These are phyloP conservation scores for Actinomucor elegans DNA, from an alignment of 371 early-diverging fungal species.

Conservation along the genomic window DNA sequence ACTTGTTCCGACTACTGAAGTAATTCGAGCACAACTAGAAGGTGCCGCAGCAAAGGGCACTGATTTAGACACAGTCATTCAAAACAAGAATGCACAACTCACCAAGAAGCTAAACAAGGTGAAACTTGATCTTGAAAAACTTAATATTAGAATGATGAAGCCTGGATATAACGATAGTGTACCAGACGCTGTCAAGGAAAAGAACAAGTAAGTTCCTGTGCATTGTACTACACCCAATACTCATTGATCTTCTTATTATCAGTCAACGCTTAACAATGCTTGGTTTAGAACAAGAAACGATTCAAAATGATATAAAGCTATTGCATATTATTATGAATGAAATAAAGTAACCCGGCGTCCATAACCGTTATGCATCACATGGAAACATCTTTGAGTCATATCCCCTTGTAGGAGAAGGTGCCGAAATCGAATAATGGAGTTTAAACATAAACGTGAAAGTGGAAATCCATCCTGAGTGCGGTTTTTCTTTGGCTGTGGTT, in stretches of 20 bases:
- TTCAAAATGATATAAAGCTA: constrained; percentile 32
- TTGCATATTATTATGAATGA: constrained; percentile 12
- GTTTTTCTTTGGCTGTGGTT: neutral
- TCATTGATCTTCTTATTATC: neutral
- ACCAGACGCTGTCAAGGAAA: constrained; percentile 39
- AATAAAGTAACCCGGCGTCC: neutral
- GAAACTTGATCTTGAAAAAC: constrained; percentile 29
- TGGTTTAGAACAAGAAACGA: constrained; percentile 22
- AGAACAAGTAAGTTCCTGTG: constrained; percentile 38
- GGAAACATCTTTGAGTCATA: constrained; percentile 9
- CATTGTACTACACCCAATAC: neutral
- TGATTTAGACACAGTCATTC: constrained; percentile 19
- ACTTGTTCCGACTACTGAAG: constrained; percentile 41
- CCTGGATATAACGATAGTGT: constrained; percentile 39
- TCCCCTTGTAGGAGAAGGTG: constrained; percentile 1
- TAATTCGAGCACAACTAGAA: constrained; percentile 41
- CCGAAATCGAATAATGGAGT: constrained; percentile 3
- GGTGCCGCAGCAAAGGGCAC: constrained; percentile 30
- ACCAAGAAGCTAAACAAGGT: constrained; percentile 40
- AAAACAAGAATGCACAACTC: constrained; percentile 22
- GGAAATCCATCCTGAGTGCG: neutral
- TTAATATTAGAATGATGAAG: constrained; percentile 33
- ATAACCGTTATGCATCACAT: neutral
- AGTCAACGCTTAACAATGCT: constrained; percentile 30
- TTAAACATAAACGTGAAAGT: constrained; percentile 10